Base-by-base conservation (phyloP, 768 basidiomycete species). In the Dioszegia aurantiaca region DNA sequence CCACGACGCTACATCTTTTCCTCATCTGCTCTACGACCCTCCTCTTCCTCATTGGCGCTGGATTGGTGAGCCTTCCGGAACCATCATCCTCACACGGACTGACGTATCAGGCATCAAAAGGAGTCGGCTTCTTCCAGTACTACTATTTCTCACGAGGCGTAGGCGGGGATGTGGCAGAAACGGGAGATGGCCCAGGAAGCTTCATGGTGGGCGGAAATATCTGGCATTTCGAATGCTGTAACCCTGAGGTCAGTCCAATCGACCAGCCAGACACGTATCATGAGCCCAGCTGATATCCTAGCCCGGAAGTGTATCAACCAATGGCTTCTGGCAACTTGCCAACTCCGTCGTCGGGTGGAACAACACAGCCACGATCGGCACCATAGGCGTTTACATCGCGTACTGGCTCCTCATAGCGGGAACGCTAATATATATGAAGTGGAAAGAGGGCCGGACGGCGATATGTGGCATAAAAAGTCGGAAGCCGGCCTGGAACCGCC, bases 31-130 rank as follows among this genome's bases (percentile, higher is more conserved):
- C 95, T 81, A 94, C 94, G 51, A 89, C 89, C 80, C 78, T 98
- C 63, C 80, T 98, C 45, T 82, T 97, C 64, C 85, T 98, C 68
- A 90, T 99, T 76, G 94, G 94, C 26, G 87, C 94, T 0, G 94
- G 94, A 16, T 83, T 99, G 26, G 91, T 94, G 24, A 53, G 58
- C 33, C 14, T 33, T 53, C 23, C 33, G n/a, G 3, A 28, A 12
- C 23, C 10, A n/a, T 30, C 39, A 9, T 31, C 11, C 21, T 28
- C 28, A 55, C 3, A 4, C 16, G 8, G 28, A 17, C 53, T 51
- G 30, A 41, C 4, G n/a, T 26, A 4, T 4, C 26, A 51, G 45
- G 47, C 62, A 26, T 87, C 86, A 65, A 88, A 84, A 77, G 81
- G 86, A 3, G 80, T 90, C 21, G 84, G 85, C 65, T 78, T 82